Percentiles rank a stretch among this genome's conserved stretches.
Conservation (phyloP, 768 basidiomycete genomes). For the Coprinellus micaceus region DNA sequence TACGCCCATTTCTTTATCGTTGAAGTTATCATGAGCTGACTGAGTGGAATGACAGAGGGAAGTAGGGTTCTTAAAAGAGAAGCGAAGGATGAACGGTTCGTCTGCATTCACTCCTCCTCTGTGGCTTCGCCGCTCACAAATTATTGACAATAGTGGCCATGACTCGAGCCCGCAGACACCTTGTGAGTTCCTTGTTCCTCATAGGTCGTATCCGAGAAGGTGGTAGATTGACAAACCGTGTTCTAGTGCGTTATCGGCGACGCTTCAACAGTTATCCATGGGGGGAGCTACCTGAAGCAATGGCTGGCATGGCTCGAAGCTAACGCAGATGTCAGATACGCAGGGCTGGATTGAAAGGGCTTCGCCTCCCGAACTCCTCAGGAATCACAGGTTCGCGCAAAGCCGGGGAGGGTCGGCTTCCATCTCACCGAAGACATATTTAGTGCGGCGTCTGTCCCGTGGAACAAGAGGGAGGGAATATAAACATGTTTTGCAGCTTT, state of each 20-base stretch:
- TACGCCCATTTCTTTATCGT: not conserved
- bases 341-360: conserved; percentile 52
- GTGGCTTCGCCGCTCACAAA: no score
- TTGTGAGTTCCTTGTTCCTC: conserved; percentile 63
- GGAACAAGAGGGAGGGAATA: no score
- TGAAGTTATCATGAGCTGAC: not conserved
- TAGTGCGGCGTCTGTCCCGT: no score
- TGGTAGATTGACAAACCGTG: conserved; percentile 5
- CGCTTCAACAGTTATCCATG: conserved; percentile 84
- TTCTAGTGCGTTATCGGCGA: conserved; percentile 88
- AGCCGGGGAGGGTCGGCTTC: no score
- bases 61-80: conserved; percentile 93
- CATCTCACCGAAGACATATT: no score
- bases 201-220: no score
- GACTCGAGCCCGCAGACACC: conserved; percentile 86
- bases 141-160: conserved; percentile 86
- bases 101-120: not conserved
- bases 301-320: conserved; percentile 92
- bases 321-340: conserved; percentile 88
- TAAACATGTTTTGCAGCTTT: no score
- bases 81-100: conserved; percentile 83
- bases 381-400: no score
- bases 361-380: no score
- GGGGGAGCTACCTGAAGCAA: conserved; percentile 76
- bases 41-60: no score